Evolutionary conservation across 306 rosid species (phyloP).

Genomic region (Styphnolobium japonicum): DNA sequence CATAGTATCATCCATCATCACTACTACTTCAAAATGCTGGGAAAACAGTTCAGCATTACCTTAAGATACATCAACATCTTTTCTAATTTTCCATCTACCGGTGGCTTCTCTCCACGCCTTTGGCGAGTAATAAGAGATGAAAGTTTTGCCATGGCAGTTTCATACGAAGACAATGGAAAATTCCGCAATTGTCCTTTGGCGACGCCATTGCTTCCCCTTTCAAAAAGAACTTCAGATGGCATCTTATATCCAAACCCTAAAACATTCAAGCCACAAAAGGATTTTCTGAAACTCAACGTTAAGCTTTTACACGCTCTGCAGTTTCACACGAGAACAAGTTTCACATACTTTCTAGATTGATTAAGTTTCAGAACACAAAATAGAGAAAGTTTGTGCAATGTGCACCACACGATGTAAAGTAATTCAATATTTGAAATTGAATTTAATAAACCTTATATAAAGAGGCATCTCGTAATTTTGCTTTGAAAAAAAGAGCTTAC

Average conservation of each 20-base stretch:
- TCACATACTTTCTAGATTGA: not conserved
- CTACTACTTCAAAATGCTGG: not conserved
- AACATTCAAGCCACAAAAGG: slow-evolving; percentile 21
- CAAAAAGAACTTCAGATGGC: slow-evolving; percentile 35
- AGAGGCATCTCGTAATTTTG: not conserved
- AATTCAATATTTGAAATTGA: not conserved
- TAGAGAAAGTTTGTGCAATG: not conserved
- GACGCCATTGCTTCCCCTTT: slow-evolving; percentile 32
- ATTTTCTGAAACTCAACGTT: slow-evolving; percentile 17
- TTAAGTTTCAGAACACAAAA: not conserved
- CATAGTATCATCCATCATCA: not conserved
- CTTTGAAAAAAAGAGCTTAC: slow-evolving; percentile 31
- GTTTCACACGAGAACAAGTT: not conserved
- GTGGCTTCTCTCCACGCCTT: slow-evolving; percentile 53
- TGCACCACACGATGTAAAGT: not conserved
- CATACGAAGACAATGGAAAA: slow-evolving; percentile 41
- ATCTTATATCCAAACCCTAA: slow-evolving; percentile 39
- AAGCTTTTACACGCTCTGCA: not conserved
- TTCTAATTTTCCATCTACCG: slow-evolving; percentile 38
- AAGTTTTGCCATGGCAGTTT: slow-evolving; percentile 70
- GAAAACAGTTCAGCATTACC: slow-evolving; percentile 33
- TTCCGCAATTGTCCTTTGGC: slow-evolving; percentile 29
- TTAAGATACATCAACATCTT: slow-evolving; percentile 59
- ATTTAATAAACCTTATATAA: no score
- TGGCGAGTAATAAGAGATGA: slow-evolving; percentile 66